Base-by-base conservation (phyloP, 177 flowering plant species). In the Vitis hybrid region DNA sequence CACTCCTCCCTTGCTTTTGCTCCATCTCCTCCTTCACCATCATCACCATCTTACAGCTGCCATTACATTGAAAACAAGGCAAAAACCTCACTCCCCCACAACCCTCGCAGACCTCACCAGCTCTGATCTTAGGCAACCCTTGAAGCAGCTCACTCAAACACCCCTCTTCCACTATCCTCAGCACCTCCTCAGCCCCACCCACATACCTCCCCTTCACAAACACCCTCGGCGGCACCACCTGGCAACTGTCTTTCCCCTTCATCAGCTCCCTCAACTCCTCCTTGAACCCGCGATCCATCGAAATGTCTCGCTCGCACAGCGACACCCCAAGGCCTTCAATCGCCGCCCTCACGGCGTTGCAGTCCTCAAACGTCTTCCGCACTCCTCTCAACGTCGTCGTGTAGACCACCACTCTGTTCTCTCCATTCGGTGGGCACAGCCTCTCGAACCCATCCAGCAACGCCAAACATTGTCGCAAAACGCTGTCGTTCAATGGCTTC, bases 161-260 rank as follows among this genome's bases (percentile, higher is more conserved):
- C 1, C 97, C 98, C 31, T 89, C 97, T 68, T 96, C 99, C 10
- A 80, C 83, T 5, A 90, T 69, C 51, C 75, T 80, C 79, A 88
- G n/a, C 39, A 93, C 86, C 73, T 96, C 97, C 29, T 91, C 95
- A 3, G 81, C 89, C 22, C 97, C 98, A 11, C 98, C 98, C 2
- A 96, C 67, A 63, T 90, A 88, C 71, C 85, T 84, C 26, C 98
- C 98, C 61, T 78, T 86, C 57, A 96, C 82, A 71, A 96, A 96
- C 59, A 93, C 88, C 77, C 84, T 80, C 0, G 97, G 92, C 2
- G 88, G 92, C 10, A 84, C 73, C 26, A 71, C n/a, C 10, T 34
- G 68, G n/a, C 62, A 80, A 3, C 22, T 69, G 48, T 65, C 84
- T 57, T 71, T 73, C 57, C 85, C 90, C 61, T 63, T 72, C 85